Conservation (phyloP, 768 basidiomycete species). For the Lactarius deliciosus region DNA sequence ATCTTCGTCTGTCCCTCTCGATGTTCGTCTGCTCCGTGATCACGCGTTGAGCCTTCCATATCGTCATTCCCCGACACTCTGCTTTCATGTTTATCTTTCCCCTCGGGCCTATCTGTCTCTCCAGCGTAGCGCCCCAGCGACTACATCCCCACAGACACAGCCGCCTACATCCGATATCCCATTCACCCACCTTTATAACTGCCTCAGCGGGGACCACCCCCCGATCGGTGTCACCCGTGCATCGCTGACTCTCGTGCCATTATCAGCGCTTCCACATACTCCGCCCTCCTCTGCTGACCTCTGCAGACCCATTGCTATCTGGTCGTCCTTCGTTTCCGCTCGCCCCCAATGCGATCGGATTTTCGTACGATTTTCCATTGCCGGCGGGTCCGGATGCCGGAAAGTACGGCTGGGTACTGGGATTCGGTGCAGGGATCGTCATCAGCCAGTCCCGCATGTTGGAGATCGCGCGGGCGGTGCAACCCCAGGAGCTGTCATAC, state of each 20-base stretch:
- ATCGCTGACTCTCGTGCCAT: conserved; percentile 46
- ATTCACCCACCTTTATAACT: conserved; percentile 46
- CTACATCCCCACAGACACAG: conserved; percentile 30
- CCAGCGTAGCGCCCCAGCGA: conserved; percentile 41
- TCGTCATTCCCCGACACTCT: conserved; percentile 62
- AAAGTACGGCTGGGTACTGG: conserved; percentile 59
- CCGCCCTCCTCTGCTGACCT: conserved; percentile 29
- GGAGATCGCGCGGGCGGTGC: conserved; percentile 65
- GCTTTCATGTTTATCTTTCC: conserved; percentile 70
- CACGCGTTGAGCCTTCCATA: conserved; percentile 75
- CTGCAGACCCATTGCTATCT: conserved; percentile 32
- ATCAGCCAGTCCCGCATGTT: conserved; percentile 73
- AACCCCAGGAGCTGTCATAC: conserved; percentile 53
- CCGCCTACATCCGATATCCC: conserved; percentile 51
- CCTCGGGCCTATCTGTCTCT: conserved; percentile 68
- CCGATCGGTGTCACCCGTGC: conserved; percentile 55
- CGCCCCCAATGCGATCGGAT: conserved; percentile 42
- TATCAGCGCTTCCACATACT: conserved; percentile 43
- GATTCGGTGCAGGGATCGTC: conserved; percentile 73
- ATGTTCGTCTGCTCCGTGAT: conserved; percentile 65
- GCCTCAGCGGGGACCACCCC: conserved; percentile 40
- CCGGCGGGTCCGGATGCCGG: conserved; percentile 35
- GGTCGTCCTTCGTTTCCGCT: conserved; percentile 57
- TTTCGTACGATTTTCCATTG: conserved; percentile 56
- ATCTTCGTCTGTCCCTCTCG: conserved; percentile 52